Evolutionary conservation across 1,139 yeast species (phyloP).

Genomic region (Scheffersomyces illinoinensis): DNA sequence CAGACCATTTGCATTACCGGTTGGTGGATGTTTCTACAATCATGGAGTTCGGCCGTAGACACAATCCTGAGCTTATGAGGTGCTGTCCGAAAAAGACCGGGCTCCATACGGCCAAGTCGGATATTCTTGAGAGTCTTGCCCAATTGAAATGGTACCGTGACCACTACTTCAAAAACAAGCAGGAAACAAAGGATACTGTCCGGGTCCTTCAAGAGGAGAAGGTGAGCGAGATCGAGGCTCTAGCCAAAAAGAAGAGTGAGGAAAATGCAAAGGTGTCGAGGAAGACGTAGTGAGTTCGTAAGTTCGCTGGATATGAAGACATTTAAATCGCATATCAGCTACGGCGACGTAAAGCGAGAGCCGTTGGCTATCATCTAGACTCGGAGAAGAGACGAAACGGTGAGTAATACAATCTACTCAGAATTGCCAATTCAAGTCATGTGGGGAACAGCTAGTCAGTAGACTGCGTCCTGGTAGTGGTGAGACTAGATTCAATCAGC

Average conservation of each 20-base stretch:
- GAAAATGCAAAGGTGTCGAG: background rate
- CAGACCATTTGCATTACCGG: constrained; percentile 77
- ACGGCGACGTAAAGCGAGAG: background rate
- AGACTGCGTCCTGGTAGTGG: background rate
- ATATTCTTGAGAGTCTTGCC: constrained; percentile 83
- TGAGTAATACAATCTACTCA: background rate
- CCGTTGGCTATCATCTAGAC: background rate
- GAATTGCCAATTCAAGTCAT: background rate
- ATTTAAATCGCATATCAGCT: background rate
- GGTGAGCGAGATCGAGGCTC: background rate
- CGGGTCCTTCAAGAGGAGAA: constrained; percentile 4
- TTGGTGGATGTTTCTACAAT: constrained; percentile 85
- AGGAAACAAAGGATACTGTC: constrained; percentile 20
- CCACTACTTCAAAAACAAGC: constrained; percentile 50
- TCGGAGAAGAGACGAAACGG: background rate
- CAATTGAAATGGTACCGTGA: constrained; percentile 80
- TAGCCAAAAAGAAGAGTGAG: background rate
- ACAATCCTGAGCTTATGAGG: constrained; percentile 62
- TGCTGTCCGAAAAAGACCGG: constrained; percentile 62
- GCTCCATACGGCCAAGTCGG: constrained; percentile 84
- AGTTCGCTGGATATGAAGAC: background rate
- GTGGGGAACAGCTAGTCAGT: background rate
- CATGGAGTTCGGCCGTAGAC: constrained; percentile 77
- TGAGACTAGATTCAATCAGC: background rate
- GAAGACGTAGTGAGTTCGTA: background rate